Evolutionary conservation across 1,284 basidiomycete species (phyloP).

Genomic region (Apiotrichum sp.): DNA sequence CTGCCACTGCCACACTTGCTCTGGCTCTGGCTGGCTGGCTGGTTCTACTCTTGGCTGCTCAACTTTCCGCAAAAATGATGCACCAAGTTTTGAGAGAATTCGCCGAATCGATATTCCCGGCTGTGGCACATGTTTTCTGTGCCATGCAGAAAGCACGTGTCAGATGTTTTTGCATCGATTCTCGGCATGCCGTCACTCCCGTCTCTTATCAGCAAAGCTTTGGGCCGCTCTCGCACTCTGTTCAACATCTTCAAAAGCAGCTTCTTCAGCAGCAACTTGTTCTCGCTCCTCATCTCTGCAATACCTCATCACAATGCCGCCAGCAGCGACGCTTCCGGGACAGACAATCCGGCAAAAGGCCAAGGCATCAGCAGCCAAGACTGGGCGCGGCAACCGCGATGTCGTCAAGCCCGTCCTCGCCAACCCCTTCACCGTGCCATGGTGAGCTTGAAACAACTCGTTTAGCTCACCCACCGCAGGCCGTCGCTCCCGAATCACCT

Average conservation of each 20-base stretch:
- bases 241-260: background rate
- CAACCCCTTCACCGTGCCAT: conserved; percentile 34
- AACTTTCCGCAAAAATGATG: too few relatives aligned
- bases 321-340: conserved; percentile 10
- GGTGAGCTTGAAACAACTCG: conserved; percentile 22
- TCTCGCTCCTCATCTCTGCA: background rate
- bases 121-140: too few relatives aligned
- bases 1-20: too few relatives aligned
- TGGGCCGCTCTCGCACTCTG: too few relatives aligned
- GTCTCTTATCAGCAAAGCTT: too few relatives aligned
- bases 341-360: conserved; percentile 17
- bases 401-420: conserved; percentile 24
- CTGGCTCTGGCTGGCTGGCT: too few relatives aligned
- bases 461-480: conserved; percentile 19
- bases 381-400: background rate
- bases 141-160: too few relatives aligned
- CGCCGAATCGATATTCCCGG: too few relatives aligned
- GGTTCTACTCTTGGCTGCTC: too few relatives aligned
- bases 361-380: background rate
- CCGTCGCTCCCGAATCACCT: conserved; percentile 38
- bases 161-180: too few relatives aligned
- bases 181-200: too few relatives aligned
- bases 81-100: too few relatives aligned
- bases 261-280: background rate
- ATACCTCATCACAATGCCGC: conserved; percentile 4